These are phyloP conservation scores for Rubroboletus pulcherrimus DNA, from an alignment of 768 basidiomycete species.

Conservation along the genomic window DNA sequence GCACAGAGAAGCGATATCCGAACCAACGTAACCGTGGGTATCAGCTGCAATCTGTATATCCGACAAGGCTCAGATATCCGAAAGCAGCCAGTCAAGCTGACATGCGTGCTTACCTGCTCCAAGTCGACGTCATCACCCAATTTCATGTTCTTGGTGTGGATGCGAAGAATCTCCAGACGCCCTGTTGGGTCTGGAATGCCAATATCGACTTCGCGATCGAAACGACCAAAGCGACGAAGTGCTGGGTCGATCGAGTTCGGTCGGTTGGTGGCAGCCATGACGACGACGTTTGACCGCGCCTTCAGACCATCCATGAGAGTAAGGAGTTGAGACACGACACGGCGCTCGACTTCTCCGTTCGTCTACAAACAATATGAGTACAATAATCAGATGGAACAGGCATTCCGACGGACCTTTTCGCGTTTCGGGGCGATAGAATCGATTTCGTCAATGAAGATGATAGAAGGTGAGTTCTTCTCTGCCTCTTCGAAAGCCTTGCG, in stretches of 20 bases:
- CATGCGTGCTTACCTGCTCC: conserved; percentile 60
- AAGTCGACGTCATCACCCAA: conserved; percentile 94
- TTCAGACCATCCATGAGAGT: conserved; percentile 99
- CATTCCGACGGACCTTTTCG: conserved; percentile 70
- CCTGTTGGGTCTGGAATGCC: conserved; percentile 99
- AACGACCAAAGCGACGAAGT: conserved; percentile 96
- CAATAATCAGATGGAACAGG: background rate
- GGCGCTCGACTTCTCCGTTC: conserved; percentile 98
- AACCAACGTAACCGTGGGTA: conserved; percentile 99
- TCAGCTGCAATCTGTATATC: conserved; percentile 87
- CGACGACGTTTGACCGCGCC: conserved; percentile 97
- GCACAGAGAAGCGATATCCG: conserved; percentile 94
- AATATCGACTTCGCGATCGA: conserved; percentile 99
- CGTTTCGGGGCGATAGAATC: conserved; percentile 99
- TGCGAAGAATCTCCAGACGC: conserved; percentile 96
- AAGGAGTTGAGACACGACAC: conserved; percentile 96
- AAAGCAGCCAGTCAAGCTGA: background rate
- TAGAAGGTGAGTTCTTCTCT: conserved; percentile 98
- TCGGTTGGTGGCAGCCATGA: conserved; percentile 99
- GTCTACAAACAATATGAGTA: conserved; percentile 50
- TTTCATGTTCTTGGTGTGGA: conserved; percentile 99
- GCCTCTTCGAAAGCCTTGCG: conserved; percentile 99
- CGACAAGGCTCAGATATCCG: conserved; percentile 2
- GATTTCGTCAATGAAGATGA: conserved; percentile 99
- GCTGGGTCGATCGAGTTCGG: conserved; percentile 99